Percentiles rank a stretch among this genome's conserved stretches.
phyloP scores from a whole-genome alignment of 192 early-diverging fungal genomes.

The Linnemannia elongata region DNA sequence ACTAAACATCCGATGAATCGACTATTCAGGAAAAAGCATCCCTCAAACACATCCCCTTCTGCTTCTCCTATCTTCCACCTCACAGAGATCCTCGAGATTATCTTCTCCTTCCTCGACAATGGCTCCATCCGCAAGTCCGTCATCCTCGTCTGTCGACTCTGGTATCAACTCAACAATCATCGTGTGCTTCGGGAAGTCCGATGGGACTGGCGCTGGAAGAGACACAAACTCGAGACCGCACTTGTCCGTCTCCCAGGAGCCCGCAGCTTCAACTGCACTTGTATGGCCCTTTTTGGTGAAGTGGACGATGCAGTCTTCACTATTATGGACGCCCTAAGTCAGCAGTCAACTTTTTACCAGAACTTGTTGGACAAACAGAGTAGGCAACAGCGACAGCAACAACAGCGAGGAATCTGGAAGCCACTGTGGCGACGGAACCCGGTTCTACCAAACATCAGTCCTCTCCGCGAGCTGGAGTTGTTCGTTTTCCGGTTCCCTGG shows the following conservation, averaged over 20 bases:
- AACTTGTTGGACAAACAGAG: background rate
- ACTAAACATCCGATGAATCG: background rate
- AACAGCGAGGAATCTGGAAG: background rate
- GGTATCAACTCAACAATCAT: background rate
- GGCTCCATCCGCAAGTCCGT: background rate
- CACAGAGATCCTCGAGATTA: background rate
- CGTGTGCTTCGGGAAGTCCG: background rate
- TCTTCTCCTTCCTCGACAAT: background rate
- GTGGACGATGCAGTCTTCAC: background rate
- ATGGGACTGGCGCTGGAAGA: slow-evolving; percentile 2
- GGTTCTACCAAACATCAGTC: background rate
- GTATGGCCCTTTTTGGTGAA: background rate
- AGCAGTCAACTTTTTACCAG: background rate
- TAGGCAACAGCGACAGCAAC: background rate
- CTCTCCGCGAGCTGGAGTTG: background rate
- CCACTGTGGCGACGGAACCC: background rate
- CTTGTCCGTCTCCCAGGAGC: background rate
- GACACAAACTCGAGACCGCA: background rate
- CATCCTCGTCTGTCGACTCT: background rate
- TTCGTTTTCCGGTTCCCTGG: background rate
- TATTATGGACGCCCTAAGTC: background rate
- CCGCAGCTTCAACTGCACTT: background rate
- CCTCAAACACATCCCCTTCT: background rate
- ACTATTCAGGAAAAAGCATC: background rate
- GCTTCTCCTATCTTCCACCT: background rate